Conservation (phyloP, 2,329 filamentous ascomycete species). For the Escovopsis sp. region DNA sequence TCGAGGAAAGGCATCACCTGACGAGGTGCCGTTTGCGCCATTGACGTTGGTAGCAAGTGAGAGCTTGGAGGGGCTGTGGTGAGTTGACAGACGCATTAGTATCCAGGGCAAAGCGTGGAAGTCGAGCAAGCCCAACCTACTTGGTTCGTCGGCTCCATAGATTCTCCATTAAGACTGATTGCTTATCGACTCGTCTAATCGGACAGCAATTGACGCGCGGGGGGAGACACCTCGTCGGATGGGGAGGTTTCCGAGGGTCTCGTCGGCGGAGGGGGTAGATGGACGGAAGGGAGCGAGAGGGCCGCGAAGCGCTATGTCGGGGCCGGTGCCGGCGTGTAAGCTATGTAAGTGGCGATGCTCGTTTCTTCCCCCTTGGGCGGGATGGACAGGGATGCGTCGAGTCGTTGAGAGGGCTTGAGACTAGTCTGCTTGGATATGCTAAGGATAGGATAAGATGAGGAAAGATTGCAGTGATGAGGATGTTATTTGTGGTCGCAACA, state of each 20-base stretch:
- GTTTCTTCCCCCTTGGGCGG: neutral
- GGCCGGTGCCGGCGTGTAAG: neutral
- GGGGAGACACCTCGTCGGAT: constrained; percentile 11
- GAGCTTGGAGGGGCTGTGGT: constrained; percentile 66
- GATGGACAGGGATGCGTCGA: neutral
- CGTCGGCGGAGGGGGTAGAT: neutral
- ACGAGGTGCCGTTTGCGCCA: constrained; percentile 34
- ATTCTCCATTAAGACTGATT: constrained; percentile 41
- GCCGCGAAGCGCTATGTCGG: neutral
- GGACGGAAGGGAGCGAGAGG: constrained; percentile 1
- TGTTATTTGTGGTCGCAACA: too few species aligned
- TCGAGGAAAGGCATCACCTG: constrained; percentile 44
- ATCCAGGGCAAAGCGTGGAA: neutral
- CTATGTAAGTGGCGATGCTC: neutral
- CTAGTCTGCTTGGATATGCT: too few species aligned
- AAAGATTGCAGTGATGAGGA: too few species aligned
- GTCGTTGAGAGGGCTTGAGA: too few species aligned
- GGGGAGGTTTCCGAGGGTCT: constrained; percentile 7
- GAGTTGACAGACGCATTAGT: constrained; percentile 9
- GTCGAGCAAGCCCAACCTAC: constrained; percentile 33
- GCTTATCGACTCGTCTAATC: constrained; percentile 6
- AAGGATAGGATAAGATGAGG: too few species aligned
- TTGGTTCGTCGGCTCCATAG: constrained; percentile 74
- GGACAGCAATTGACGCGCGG: constrained; percentile 5
- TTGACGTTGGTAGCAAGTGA: constrained; percentile 65